These are phyloP conservation scores for Mortierella antarctica DNA, from an alignment of 192 early-diverging fungal genomes.

Conservation along the genomic window DNA sequence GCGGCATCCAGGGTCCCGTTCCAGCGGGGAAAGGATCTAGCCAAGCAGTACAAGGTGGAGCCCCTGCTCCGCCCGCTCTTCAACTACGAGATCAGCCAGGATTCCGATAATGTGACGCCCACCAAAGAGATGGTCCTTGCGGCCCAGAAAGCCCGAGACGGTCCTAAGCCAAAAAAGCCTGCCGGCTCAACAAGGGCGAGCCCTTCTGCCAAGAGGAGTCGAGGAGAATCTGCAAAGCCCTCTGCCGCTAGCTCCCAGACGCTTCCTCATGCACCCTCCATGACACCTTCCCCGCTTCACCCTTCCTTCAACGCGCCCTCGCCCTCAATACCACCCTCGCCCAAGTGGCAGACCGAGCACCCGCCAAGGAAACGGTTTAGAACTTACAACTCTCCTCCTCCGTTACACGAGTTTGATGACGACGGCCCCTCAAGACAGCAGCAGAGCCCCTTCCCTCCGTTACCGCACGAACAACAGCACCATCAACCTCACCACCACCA, in stretches of 20 bases:
- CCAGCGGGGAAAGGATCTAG: constrained; percentile 84
- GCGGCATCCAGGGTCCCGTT: constrained; percentile 82
- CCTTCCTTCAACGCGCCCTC: constrained; percentile 41
- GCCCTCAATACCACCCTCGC: constrained; percentile 41
- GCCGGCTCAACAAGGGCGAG: constrained; percentile 23
- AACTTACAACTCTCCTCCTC: constrained; percentile 39
- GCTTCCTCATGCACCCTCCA: constrained; percentile 17
- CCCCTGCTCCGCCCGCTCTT: constrained; percentile 79
- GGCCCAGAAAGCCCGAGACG: constrained; percentile 20
- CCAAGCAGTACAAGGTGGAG: constrained; percentile 83
- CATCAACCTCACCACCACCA: constrained; percentile 10
- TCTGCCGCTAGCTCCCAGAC: constrained; percentile 12
- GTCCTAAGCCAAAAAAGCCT: constrained; percentile 11
- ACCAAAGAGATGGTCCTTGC: constrained; percentile 61
- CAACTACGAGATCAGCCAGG: constrained; percentile 77
- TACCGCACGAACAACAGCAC: constrained; percentile 5
- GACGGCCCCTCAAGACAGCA: constrained; percentile 11
- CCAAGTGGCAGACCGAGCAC: constrained; percentile 39
- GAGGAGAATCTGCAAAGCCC: constrained; percentile 25
- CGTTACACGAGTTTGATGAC: constrained; percentile 37
- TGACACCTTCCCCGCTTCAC: constrained; percentile 44
- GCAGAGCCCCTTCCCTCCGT: not conserved
- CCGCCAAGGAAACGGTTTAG: constrained; percentile 34
- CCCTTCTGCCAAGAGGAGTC: constrained; percentile 13
- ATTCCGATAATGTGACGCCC: constrained; percentile 35